Percentiles rank a stretch among this genome's conserved stretches.
These are phyloP conservation scores for Lumnitzera racemosa DNA, from an alignment of 345 rosid species.

Conservation along the genomic window DNA sequence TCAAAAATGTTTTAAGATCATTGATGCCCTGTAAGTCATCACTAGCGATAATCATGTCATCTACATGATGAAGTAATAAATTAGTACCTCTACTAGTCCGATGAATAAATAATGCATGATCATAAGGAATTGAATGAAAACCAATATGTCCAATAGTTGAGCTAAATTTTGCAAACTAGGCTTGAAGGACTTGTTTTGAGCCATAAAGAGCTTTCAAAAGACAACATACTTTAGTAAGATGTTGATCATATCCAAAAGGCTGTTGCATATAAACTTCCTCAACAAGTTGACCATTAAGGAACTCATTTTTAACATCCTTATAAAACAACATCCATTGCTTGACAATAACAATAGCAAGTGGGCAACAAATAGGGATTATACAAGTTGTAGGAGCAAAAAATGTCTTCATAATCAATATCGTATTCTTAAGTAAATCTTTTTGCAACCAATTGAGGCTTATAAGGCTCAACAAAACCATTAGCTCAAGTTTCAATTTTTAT, in stretches of 20 bases:
- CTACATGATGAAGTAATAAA: background rate
- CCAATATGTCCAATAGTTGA: background rate
- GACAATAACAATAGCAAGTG: background rate
- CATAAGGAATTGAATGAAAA: background rate
- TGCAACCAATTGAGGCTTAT: background rate
- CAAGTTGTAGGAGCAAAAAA: background rate
- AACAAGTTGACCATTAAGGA: background rate
- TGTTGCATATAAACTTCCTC: background rate
- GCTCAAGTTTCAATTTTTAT: background rate
- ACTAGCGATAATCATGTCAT: background rate
- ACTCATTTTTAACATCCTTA: background rate
- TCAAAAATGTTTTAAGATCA: background rate
- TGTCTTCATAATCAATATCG: constrained; percentile 2
- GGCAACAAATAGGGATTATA: background rate
- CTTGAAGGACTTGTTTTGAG: background rate
- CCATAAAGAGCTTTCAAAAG: background rate
- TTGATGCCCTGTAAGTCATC: background rate
- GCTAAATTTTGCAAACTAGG: constrained; percentile 3
- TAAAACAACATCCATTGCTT: background rate
- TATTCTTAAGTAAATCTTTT: background rate
- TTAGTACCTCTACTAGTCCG: background rate
- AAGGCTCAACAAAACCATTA: background rate
- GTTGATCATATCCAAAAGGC: background rate
- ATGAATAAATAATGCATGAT: background rate
- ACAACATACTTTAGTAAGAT: background rate